phyloP scores from a whole-genome alignment of 768 basidiomycete species.

The Lentinula guzmanii region DNA sequence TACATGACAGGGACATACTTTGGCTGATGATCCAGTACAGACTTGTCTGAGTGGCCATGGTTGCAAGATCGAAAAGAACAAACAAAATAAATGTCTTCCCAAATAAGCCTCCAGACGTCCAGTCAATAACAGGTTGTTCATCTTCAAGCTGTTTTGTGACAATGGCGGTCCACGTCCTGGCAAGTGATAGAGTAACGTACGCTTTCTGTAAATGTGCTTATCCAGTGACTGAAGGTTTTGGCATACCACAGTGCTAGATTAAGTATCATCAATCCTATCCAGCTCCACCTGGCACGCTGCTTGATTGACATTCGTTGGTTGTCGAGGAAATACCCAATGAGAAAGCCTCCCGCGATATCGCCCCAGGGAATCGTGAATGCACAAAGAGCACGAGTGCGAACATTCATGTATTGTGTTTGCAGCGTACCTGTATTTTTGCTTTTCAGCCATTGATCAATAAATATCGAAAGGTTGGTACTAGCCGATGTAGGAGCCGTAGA shows the following conservation, averaged over 20 bases:
- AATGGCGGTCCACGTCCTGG: constrained; percentile 24
- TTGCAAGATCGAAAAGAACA: constrained; percentile 24
- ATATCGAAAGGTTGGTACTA: background rate
- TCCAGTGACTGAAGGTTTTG: background rate
- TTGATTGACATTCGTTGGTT: constrained; percentile 21
- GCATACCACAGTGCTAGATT: constrained; percentile 22
- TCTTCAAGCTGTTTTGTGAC: constrained; percentile 25
- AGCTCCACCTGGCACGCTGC: constrained; percentile 24
- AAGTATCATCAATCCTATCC: constrained; percentile 21
- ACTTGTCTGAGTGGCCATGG: constrained; percentile 27
- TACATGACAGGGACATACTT: constrained; percentile 10
- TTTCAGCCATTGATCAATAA: no score
- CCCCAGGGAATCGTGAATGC: constrained; percentile 23
- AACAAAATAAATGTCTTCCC: constrained; percentile 23
- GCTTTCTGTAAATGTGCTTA: no score
- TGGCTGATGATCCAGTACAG: constrained; percentile 26
- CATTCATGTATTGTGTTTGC: constrained; percentile 26
- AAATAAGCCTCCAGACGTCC: constrained; percentile 23
- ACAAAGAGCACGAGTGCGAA: constrained; percentile 23
- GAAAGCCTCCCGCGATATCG: constrained; percentile 22
- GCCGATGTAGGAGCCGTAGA: constrained; percentile 25
- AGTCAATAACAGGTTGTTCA: constrained; percentile 23
- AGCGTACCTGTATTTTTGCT: constrained; percentile 14
- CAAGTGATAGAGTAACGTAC: background rate
- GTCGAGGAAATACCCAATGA: constrained; percentile 27